Percentiles rank a stretch among this genome's conserved stretches.
Conservation (phyloP, 176 grass and related monocot genomes). For the Metroxylon sagu region DNA sequence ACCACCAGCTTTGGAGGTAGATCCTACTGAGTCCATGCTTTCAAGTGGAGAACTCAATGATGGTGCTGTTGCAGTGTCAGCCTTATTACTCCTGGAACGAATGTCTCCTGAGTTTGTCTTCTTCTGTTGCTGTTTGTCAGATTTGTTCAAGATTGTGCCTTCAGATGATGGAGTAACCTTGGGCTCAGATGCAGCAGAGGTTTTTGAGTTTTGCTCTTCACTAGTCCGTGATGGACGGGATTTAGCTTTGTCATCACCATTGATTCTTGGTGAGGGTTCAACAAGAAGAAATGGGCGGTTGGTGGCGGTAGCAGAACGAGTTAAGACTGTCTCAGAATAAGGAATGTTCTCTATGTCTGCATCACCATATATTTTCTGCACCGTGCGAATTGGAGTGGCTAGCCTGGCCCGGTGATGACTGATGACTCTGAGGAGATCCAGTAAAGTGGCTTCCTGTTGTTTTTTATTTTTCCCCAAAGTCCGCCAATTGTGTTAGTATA, state of each 20-base stretch:
- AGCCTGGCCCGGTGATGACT: conserved; percentile 95
- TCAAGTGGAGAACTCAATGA: conserved; percentile 16
- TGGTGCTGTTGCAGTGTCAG: conserved; percentile 18
- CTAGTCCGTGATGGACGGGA: conserved; percentile 23
- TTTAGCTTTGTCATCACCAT: conserved; percentile 51
- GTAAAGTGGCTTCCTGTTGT: conserved; percentile 80
- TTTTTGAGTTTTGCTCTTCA: conserved; percentile 58
- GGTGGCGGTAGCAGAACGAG: conserved; percentile 24
- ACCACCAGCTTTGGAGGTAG: conserved; percentile 25
- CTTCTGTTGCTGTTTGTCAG: conserved; percentile 63
- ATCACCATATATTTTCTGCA: conserved; percentile 93
- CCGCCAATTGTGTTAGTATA: too few species aligned
- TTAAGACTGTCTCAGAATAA: conserved; percentile 69
- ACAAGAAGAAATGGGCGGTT: conserved; percentile 63
- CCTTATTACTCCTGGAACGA: conserved; percentile 33
- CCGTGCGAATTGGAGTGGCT: conserved; percentile 94
- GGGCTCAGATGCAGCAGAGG: conserved; percentile 21
- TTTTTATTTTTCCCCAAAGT: background rate
- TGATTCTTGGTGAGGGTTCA: conserved; percentile 60
- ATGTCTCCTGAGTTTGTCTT: conserved; percentile 35
- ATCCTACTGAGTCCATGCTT: conserved; percentile 19
- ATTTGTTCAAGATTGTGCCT: conserved; percentile 26
- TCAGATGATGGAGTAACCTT: conserved; percentile 35
- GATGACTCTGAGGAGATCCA: conserved; percentile 95
- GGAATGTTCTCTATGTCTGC: conserved; percentile 87